These are phyloP conservation scores for Hyparrhenia diplandra DNA, from an alignment of 176 grass and related monocot species.

Conservation along the genomic window DNA sequence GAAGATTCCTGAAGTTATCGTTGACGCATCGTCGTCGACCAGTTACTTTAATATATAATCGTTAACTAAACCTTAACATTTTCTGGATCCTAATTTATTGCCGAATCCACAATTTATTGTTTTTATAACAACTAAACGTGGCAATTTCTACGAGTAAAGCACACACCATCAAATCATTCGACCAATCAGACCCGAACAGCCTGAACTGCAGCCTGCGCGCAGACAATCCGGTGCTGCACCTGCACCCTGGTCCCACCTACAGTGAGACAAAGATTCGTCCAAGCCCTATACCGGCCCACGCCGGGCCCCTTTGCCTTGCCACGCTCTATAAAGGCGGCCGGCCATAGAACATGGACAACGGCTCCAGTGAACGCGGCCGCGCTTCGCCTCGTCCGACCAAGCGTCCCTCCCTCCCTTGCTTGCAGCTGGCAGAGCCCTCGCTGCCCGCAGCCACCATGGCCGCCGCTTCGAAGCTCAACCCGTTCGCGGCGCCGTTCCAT, in stretches of 20 bases:
- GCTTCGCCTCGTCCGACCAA: neutral
- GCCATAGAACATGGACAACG: neutral
- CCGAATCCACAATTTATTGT: too few species aligned
- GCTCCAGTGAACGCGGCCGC: neutral
- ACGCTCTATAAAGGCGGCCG: conserved; percentile 27
- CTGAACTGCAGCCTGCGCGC: neutral
- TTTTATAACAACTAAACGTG: too few species aligned
- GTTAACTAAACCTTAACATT: too few species aligned
- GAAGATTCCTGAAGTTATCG: too few species aligned
- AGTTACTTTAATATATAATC: too few species aligned
- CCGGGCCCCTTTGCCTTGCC: neutral
- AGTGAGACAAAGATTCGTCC: neutral
- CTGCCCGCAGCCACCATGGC: conserved; percentile 15
- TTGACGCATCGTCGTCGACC: too few species aligned
- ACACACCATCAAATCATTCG: neutral
- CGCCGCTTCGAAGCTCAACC: conserved; percentile 35
- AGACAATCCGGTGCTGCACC: neutral
- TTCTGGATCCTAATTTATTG: too few species aligned
- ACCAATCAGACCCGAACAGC: neutral
- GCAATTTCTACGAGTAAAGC: neutral
- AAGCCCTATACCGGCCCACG: neutral
- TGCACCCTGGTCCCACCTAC: neutral
- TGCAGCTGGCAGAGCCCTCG: neutral
- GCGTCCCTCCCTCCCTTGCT: neutral
- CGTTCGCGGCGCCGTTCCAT: conserved; percentile 34